Evolutionary conservation across 75 land plant genomes (phyloP).

Genomic region (Sequoia sempervirens): DNA sequence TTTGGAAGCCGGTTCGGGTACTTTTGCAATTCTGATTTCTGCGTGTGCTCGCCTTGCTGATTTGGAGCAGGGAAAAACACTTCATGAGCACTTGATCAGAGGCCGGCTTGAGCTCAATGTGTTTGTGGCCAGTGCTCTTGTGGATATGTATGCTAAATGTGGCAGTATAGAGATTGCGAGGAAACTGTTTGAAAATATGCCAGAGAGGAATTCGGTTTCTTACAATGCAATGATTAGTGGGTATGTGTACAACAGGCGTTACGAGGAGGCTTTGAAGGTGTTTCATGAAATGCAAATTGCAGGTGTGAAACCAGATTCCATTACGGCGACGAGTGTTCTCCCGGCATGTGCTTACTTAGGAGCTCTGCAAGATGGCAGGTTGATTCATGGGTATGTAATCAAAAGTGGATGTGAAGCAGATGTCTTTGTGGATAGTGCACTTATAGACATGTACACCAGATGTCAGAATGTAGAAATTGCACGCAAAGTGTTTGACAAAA

Average conservation of each 20-base stretch:
- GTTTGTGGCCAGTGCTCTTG: slow-evolving; percentile 26
- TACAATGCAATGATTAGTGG: slow-evolving; percentile 41
- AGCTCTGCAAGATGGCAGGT: slow-evolving; percentile 1
- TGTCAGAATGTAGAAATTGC: slow-evolving; percentile 11
- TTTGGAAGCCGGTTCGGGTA: slow-evolving; percentile 19
- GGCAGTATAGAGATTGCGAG: slow-evolving; percentile 25
- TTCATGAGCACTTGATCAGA: slow-evolving; percentile 18
- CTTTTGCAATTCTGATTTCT: slow-evolving; percentile 21
- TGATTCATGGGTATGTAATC: slow-evolving; percentile 15
- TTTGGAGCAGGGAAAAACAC: slow-evolving; percentile 21
- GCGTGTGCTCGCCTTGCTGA: slow-evolving; percentile 21
- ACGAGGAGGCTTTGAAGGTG: slow-evolving; percentile 25
- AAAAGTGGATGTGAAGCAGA: slow-evolving; percentile 3
- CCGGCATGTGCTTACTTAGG: slow-evolving; percentile 9
- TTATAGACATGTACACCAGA: slow-evolving; percentile 18
- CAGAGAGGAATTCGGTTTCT: slow-evolving; percentile 14
- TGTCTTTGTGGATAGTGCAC: slow-evolving; percentile 17
- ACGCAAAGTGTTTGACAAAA: slow-evolving; percentile 6
- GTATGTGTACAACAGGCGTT: slow-evolving; percentile 23
- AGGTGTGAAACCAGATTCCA: not conserved
- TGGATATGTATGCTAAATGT: slow-evolving; percentile 44
- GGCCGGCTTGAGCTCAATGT: slow-evolving; percentile 11
- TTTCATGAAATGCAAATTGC: slow-evolving; percentile 24
- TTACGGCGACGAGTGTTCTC: slow-evolving; percentile 1
- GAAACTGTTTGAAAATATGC: slow-evolving; percentile 22